Conservation (phyloP, 2,329 filamentous ascomycete species). For the Pestalotiopsis fici region DNA sequence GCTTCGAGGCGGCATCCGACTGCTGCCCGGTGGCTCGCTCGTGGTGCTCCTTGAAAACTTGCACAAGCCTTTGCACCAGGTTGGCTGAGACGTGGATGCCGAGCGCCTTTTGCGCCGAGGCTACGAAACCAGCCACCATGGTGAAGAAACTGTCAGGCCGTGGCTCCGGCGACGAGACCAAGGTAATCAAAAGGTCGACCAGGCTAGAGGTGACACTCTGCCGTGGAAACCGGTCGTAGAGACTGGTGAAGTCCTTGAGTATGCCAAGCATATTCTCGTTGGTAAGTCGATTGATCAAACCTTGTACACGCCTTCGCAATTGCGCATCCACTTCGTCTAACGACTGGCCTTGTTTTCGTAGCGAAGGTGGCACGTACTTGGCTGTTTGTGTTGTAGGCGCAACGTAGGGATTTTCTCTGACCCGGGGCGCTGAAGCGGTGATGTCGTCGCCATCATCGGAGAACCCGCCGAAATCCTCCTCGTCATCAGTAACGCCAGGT, state of each 20-base stretch:
- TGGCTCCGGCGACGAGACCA: slow-evolving; percentile 76
- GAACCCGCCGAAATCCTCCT: slow-evolving; percentile 41
- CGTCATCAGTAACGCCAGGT: slow-evolving; percentile 31
- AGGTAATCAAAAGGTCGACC: slow-evolving; percentile 74
- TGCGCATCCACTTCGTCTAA: slow-evolving; percentile 69
- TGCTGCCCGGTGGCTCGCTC: slow-evolving; percentile 38
- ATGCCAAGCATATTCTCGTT: slow-evolving; percentile 89
- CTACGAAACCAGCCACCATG: slow-evolving; percentile 84
- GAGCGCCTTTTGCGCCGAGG: slow-evolving; percentile 83
- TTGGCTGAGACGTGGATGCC: slow-evolving; percentile 90
- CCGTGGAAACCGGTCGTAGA: slow-evolving; percentile 84
- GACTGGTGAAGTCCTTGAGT: slow-evolving; percentile 74
- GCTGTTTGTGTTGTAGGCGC: slow-evolving; percentile 61
- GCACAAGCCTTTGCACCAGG: slow-evolving; percentile 76
- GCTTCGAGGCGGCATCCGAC: slow-evolving; percentile 30
- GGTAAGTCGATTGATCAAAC: slow-evolving; percentile 88
- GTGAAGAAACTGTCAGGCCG: slow-evolving; percentile 89
- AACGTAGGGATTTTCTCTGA: slow-evolving; percentile 85
- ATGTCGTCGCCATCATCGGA: slow-evolving; percentile 29
- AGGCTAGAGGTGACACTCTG: slow-evolving; percentile 84
- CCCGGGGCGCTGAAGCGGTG: slow-evolving; percentile 40
- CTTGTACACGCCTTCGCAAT: slow-evolving; percentile 79
- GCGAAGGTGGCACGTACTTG: slow-evolving; percentile 90
- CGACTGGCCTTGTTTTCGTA: slow-evolving; percentile 64
- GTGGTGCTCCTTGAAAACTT: slow-evolving; percentile 71